Evolutionary conservation across 2,329 filamentous ascomycete genomes (phyloP).

Genomic region (Torrubiellomyces zombiae): DNA sequence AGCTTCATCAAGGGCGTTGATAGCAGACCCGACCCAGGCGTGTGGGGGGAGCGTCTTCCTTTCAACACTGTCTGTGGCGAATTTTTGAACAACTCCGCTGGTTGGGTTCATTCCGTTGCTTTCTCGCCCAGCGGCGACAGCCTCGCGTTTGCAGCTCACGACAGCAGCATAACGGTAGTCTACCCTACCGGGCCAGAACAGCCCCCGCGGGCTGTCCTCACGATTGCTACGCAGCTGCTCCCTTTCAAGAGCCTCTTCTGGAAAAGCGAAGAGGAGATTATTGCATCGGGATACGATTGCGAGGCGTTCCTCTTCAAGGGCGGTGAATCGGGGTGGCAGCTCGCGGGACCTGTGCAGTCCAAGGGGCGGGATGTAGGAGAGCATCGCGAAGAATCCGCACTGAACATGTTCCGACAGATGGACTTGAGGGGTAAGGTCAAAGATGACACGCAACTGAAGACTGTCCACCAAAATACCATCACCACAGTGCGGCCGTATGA

Average conservation of each 20-base stretch:
- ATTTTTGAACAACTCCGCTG: constrained; percentile 87
- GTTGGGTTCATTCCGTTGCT: constrained; percentile 85
- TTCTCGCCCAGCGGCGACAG: constrained; percentile 88
- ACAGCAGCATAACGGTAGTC: constrained; percentile 91
- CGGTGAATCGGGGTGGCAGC: constrained; percentile 62
- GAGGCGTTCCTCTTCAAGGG: constrained; percentile 85
- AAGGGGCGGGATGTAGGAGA: constrained; percentile 49
- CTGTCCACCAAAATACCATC: constrained; percentile 92
- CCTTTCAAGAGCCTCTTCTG: constrained; percentile 89
- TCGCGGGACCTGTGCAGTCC: constrained; percentile 64
- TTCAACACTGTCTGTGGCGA: constrained; percentile 99
- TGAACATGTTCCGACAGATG: constrained; percentile 99
- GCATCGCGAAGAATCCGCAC: constrained; percentile 69
- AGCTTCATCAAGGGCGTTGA: constrained; percentile 95
- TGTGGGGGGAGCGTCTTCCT: constrained; percentile 87
- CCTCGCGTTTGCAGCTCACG: constrained; percentile 87
- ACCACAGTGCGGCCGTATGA: constrained; percentile 68
- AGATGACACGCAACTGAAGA: constrained; percentile 88
- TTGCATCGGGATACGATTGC: constrained; percentile 81
- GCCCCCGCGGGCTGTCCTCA: constrained; percentile 77
- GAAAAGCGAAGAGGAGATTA: constrained; percentile 82
- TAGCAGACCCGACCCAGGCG: constrained; percentile 64
- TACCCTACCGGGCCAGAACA: constrained; percentile 87
- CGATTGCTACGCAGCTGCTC: constrained; percentile 73
- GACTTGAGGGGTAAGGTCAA: constrained; percentile 86